These are phyloP conservation scores for Pythium plurisporium DNA, from an alignment of 352 stramenopile genomes.

Conservation along the genomic window DNA sequence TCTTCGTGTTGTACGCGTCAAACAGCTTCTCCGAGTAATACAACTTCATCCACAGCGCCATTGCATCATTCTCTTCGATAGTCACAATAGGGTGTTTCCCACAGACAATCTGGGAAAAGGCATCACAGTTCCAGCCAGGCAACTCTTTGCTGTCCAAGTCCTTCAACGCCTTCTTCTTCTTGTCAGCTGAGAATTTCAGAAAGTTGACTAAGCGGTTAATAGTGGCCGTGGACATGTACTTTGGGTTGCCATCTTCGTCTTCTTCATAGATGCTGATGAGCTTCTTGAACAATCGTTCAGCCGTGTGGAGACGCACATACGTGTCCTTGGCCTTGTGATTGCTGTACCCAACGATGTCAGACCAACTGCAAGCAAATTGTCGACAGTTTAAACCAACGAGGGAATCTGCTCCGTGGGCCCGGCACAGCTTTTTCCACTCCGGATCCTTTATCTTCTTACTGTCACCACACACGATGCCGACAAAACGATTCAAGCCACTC, in stretches of 20 bases:
- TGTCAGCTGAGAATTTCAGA: conserved; percentile 24
- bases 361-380: conserved; percentile 56
- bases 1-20: conserved; percentile 30
- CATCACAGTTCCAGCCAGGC: conserved; percentile 31
- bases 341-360: conserved; percentile 37
- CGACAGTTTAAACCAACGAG: conserved; percentile 32
- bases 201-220: conserved; percentile 32
- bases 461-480: conserved; percentile 34
- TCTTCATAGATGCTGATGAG: conserved; percentile 45
- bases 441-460: conserved; percentile 21
- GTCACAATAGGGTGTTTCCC: conserved; percentile 24
- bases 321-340: conserved; percentile 38
- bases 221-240: conserved; percentile 33
- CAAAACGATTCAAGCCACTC: conserved; percentile 33
- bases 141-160: conserved; percentile 19
- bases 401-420: conserved; percentile 32
- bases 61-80: conserved; percentile 36
- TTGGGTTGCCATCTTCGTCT: conserved; percentile 12
- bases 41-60: conserved; percentile 42
- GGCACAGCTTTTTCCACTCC: conserved; percentile 37
- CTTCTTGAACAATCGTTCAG: conserved; percentile 39
- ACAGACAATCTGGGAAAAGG: conserved; percentile 39
- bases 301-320: conserved; percentile 43
- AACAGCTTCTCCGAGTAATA: conserved; percentile 54
- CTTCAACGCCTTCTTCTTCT: conserved; percentile 23